Percentiles rank a stretch among this genome's conserved stretches.
Evolutionary conservation across 2,329 filamentous ascomycete species (phyloP).

Genomic region (Orbilia ellipsospora): DNA sequence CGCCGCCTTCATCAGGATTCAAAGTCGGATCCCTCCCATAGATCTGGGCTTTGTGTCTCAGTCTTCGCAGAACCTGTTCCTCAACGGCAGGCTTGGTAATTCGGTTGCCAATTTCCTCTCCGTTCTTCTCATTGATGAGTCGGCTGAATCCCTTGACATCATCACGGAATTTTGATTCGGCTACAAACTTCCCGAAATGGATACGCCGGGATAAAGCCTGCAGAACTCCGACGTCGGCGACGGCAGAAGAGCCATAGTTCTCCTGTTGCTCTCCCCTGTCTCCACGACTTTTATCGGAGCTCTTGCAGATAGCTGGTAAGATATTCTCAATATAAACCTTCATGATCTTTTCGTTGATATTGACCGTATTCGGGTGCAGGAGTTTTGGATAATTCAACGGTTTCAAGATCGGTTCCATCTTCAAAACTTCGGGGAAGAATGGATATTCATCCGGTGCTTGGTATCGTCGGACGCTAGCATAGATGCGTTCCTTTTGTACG

Average conservation of each 20-base stretch:
- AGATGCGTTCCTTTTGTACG: constrained; percentile 85
- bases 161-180: constrained; percentile 90
- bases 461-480: constrained; percentile 93
- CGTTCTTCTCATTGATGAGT: constrained; percentile 83
- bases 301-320: constrained; percentile 82
- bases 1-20: constrained; percentile 64
- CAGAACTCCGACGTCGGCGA: constrained; percentile 87
- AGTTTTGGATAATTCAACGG: constrained; percentile 88
- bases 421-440: constrained; percentile 87
- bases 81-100: constrained; percentile 93
- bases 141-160: constrained; percentile 82
- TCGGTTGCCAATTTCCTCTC: constrained; percentile 82
- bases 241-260: constrained; percentile 94
- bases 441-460: constrained; percentile 97
- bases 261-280: constrained; percentile 88
- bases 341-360: constrained; percentile 89
- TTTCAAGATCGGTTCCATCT: constrained; percentile 79
- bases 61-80: constrained; percentile 85
- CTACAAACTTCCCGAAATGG: constrained; percentile 98
- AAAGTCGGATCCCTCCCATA: constrained; percentile 88
- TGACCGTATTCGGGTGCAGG: constrained; percentile 87
- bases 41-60: constrained; percentile 88
- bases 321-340: constrained; percentile 83
- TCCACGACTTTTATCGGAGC: constrained; percentile 67
- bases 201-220: constrained; percentile 91